Base-by-base conservation (phyloP, 1,139 yeast species). In the Wickerhamiella infanticola region DNA sequence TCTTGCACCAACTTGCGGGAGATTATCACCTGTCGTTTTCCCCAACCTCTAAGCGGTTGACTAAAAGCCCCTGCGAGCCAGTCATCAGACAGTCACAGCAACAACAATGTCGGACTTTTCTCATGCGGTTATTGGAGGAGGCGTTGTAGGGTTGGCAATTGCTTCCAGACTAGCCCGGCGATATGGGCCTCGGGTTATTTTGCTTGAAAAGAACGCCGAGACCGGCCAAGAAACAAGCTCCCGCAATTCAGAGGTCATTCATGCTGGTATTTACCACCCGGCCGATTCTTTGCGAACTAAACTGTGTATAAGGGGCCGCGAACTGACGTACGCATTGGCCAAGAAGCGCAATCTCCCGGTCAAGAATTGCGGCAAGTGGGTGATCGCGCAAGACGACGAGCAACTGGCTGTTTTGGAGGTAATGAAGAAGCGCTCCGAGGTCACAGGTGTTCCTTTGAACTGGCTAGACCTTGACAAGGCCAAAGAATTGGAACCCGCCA, bases 161-260 rank as follows among this genome's bases (percentile, higher is more conserved):
- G 95, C 84, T 0, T 75, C 88, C 0, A 79, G 80, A 53, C 64
- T 86, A 40, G 65, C 76, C 5, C 75, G 74, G 49, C 59, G 62
- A 8, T 46, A 47, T 31, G 59, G 62, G 1, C 64, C 69, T 0
- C 72, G 73, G 50, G 86, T 84, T 0, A 63, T 84, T 1, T 60
- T 86, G 8, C 60, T 85, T 3, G 96, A 86, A 55, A 76, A 81
- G 55, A 76, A 85, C 57, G 61, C 63, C 1, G 67, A 67, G 27
- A 59, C 78, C 44, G 95, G 95, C 1, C 71, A 74, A 53, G 95
- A 86, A 58, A 85, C 95, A 0, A 79, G 94, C 2, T 74, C 93
- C 9, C 67, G 95, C 45, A 86, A 86, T 65, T 82, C 94, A 2
- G 96, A 86, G 57, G 96, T 86, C 31, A 80, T 86, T 35, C 96